Evolutionary conservation across 306 rosid genomes (phyloP).

Genomic region (Fagus sylvatica): DNA sequence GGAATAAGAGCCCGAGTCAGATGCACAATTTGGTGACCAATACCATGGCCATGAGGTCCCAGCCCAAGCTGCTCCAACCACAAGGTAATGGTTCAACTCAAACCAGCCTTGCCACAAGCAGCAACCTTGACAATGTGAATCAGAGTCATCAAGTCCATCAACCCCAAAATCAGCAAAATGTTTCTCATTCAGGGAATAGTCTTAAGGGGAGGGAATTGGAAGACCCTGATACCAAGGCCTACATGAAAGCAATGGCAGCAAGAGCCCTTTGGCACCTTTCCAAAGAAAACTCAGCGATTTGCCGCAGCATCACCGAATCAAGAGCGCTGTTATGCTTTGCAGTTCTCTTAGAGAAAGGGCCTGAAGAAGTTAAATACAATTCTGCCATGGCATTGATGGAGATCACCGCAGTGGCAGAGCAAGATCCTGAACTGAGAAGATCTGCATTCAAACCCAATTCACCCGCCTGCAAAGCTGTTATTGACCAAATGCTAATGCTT

Average conservation of each 20-base stretch:
- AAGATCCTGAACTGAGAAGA: constrained; percentile 75
- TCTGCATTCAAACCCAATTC: constrained; percentile 93
- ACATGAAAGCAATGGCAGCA: constrained; percentile 90
- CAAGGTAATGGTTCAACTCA: constrained; percentile 20
- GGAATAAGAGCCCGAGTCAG: constrained; percentile 40
- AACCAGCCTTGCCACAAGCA: constrained; percentile 15
- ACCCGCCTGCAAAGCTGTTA: constrained; percentile 90
- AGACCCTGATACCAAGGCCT: constrained; percentile 67
- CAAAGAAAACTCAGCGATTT: constrained; percentile 62
- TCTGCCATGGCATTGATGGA: constrained; percentile 96
- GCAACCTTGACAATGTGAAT: constrained; percentile 36
- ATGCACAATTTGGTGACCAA: constrained; percentile 64
- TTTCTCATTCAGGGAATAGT: constrained; percentile 55
- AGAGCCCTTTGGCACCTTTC: constrained; percentile 80
- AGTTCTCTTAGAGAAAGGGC: constrained; percentile 77
- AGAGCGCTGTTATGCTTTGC: constrained; percentile 89
- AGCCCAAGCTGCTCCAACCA: constrained; percentile 22
- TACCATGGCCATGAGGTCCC: constrained; percentile 58
- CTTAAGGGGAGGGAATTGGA: constrained; percentile 72
- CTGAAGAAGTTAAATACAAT: constrained; percentile 61
- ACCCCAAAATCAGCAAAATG: constrained; percentile 36
- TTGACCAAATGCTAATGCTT: constrained; percentile 72
- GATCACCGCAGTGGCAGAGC: constrained; percentile 85
- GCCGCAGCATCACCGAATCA: constrained; percentile 88
- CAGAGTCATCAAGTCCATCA: constrained; percentile 35